Percentiles rank a stretch among this genome's conserved stretches.
These are phyloP conservation scores for Cyclostephanos invisitatus DNA, from an alignment of 108 stramenopile species.

Conservation along the genomic window DNA sequence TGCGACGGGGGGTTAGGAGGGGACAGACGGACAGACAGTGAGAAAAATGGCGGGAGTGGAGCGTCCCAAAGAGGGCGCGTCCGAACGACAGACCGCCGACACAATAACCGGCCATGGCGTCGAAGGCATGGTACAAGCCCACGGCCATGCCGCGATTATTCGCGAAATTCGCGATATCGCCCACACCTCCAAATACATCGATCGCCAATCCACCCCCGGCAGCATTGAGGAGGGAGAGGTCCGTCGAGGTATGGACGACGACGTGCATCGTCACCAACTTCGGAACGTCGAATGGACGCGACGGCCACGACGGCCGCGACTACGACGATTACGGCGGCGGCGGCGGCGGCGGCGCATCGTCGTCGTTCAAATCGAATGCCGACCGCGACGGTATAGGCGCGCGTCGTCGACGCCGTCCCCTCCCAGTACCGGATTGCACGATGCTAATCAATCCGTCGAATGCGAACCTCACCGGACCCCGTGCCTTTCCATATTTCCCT, in stretches of 20 bases:
- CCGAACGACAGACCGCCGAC: too few species aligned
- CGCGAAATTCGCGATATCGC: slow-evolving; percentile 19
- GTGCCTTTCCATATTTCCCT: slow-evolving; percentile 79
- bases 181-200: background rate
- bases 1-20: too few species aligned
- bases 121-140: slow-evolving; percentile 62
- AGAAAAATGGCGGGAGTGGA: too few species aligned
- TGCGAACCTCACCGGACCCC: slow-evolving; percentile 68
- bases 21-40: too few species aligned
- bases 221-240: background rate
- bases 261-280: slow-evolving; percentile 78
- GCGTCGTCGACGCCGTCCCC: background rate
- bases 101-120: slow-evolving; percentile 25
- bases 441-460: slow-evolving; percentile 71
- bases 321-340: background rate
- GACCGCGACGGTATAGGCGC: too few species aligned
- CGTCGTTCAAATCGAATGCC: too few species aligned
- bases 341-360: background rate
- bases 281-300: slow-evolving; percentile 30
- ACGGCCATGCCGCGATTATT: slow-evolving; percentile 38
- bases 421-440: slow-evolving; percentile 12
- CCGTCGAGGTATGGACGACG: slow-evolving; percentile 75
- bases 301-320: background rate
- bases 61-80: too few species aligned
- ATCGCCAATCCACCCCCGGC: background rate